Evolutionary conservation across 371 early-diverging fungal genomes (phyloP).

Genomic region (Zychaea mexicana): DNA sequence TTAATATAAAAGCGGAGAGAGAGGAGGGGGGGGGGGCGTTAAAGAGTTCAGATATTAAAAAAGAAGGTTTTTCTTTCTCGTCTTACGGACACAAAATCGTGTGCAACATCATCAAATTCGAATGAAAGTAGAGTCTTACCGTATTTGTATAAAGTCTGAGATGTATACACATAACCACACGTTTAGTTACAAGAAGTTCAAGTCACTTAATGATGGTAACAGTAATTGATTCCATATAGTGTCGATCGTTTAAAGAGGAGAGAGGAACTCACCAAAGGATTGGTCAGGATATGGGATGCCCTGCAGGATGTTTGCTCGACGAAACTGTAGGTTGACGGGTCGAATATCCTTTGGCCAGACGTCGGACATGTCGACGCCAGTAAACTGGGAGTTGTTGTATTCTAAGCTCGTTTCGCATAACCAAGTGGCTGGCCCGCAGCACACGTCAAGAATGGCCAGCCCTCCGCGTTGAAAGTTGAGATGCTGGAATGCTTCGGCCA

Average conservation of each 20-base stretch:
- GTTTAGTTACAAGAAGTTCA: not conserved
- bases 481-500: conserved; percentile 28
- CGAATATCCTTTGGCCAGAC: conserved; percentile 45
- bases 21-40: not conserved
- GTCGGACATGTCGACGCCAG: conserved; percentile 43
- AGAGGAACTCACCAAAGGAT: conserved; percentile 30
- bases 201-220: not conserved
- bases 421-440: conserved; percentile 52
- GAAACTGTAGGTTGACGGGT: conserved; percentile 32
- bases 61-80: not conserved
- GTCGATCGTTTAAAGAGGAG: too few species aligned
- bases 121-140: not conserved
- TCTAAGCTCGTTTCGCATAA: conserved; percentile 43
- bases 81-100: too few species aligned
- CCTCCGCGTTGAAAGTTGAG: conserved; percentile 30
- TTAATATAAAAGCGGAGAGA: not conserved
- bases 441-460: conserved; percentile 32
- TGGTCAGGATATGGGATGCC: conserved; percentile 41
- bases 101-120: not conserved
- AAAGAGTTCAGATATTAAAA: not conserved
- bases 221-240: too few species aligned
- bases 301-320: conserved; percentile 30
- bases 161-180: too few species aligned
- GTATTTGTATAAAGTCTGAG: conserved; percentile 37
- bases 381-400: conserved; percentile 38